phyloP scores from a whole-genome alignment of 2,329 filamentous ascomycete genomes.

The Laburnicola sp. region DNA sequence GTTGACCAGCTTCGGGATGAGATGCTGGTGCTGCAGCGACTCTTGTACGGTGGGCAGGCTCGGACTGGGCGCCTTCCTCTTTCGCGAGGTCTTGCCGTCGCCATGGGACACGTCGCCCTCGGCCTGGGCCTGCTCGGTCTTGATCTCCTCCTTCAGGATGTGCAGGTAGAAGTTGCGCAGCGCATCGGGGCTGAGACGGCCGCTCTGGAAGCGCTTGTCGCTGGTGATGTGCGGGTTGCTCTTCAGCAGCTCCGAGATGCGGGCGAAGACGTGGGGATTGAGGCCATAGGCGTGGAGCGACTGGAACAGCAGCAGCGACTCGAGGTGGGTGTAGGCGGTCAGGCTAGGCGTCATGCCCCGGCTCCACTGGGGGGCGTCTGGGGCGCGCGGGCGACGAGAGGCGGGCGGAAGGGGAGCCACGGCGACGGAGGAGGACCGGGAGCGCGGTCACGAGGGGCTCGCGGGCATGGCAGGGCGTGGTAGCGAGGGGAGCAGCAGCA shows the following conservation, averaged over 20 bases:
- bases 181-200: constrained; percentile 74
- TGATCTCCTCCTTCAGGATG: constrained; percentile 74
- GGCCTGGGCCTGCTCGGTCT: constrained; percentile 53
- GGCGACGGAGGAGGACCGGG: constrained; percentile 24
- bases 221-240: constrained; percentile 73
- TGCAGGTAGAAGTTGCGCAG: constrained; percentile 77
- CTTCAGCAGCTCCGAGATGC: constrained; percentile 74
- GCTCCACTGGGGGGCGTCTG: constrained; percentile 20
- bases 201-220: constrained; percentile 70
- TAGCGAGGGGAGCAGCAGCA: constrained; percentile 17
- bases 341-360: constrained; percentile 61
- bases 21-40: constrained; percentile 65
- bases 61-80: constrained; percentile 73
- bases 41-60: constrained; percentile 67
- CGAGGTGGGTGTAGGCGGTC: constrained; percentile 77
- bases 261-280: constrained; percentile 66
- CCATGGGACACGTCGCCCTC: constrained; percentile 48
- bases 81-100: constrained; percentile 57
- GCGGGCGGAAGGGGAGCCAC: constrained; percentile 42
- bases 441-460: constrained; percentile 26
- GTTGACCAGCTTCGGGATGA: constrained; percentile 70
- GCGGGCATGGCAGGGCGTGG: constrained; percentile 26
- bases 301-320: constrained; percentile 84
- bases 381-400: constrained; percentile 35
- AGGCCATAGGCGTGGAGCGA: constrained; percentile 70